Evolutionary conservation across 495 filamentous ascomycete genomes (phyloP).

Genomic region (Aspergillus coremiiformis): DNA sequence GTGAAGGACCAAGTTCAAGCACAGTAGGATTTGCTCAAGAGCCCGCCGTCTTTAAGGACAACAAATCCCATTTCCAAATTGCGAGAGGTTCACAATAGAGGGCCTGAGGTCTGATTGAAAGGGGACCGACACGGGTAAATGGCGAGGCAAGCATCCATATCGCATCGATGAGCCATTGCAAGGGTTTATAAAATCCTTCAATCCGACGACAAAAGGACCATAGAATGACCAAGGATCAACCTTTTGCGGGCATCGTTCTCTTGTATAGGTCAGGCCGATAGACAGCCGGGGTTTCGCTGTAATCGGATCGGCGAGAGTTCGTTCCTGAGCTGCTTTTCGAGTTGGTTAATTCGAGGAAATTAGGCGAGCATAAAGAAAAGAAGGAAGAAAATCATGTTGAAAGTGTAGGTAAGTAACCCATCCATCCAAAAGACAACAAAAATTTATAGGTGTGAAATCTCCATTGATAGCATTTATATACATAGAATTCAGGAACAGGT

Average conservation of each 20-base stretch:
- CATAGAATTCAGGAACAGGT: background rate
- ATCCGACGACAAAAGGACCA: background rate
- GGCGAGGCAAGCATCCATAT: background rate
- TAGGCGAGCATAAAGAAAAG: background rate
- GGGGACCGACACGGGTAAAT: background rate
- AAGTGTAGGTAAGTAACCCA: background rate
- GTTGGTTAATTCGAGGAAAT: background rate
- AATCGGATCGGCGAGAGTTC: background rate
- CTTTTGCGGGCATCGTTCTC: background rate
- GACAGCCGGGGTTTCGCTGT: background rate
- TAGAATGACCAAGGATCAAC: background rate
- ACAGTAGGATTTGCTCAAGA: background rate
- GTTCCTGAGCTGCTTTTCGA: background rate
- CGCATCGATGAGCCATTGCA: background rate
- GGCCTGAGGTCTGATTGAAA: background rate
- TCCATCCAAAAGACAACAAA: background rate
- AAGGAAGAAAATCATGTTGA: background rate
- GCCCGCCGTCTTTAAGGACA: background rate
- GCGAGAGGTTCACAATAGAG: background rate
- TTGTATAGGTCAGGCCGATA: background rate
- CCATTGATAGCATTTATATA: slow-evolving; percentile 1
- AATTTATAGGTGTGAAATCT: background rate
- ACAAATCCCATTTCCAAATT: background rate
- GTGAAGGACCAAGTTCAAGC: background rate
- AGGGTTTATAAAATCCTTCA: background rate